A percentile compares a stretch with the other conserved stretches of the same genome.
phyloP scores from a whole-genome alignment of 257 asterid species.

The Salvia splendens region DNA sequence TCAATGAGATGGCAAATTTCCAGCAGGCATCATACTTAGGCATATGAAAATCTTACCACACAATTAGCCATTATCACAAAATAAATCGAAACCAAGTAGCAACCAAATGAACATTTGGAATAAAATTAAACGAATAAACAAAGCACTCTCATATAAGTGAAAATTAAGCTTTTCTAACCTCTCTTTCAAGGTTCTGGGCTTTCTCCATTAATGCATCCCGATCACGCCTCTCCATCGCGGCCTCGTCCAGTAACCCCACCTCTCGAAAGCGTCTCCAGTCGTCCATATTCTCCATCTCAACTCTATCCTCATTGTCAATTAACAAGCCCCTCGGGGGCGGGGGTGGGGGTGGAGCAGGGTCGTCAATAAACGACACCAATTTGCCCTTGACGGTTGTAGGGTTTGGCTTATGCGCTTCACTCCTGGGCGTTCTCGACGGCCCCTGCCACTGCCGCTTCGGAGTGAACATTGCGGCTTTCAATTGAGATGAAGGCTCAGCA shows the following conservation, averaged over 20 bases:
- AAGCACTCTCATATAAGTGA: slow-evolving; percentile 6
- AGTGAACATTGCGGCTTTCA: slow-evolving; percentile 51
- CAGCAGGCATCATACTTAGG: not conserved
- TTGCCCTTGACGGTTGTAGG: slow-evolving; percentile 58
- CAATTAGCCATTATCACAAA: not conserved
- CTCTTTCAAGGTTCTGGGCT: slow-evolving; percentile 60
- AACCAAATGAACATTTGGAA: not conserved
- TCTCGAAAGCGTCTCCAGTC: slow-evolving; percentile 88
- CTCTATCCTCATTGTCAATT: slow-evolving; percentile 49
- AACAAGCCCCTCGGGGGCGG: slow-evolving; percentile 56
- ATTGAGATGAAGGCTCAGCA: slow-evolving; percentile 1
- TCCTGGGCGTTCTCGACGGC: slow-evolving; percentile 47
- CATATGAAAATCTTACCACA: not conserved
- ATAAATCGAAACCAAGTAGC: slow-evolving; percentile 15
- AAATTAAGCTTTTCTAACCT: slow-evolving; percentile 48
- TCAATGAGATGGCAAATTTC: not conserved
- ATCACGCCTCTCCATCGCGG: slow-evolving; percentile 69
- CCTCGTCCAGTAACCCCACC: slow-evolving; percentile 80
- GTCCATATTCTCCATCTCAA: slow-evolving; percentile 58
- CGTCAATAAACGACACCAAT: slow-evolving; percentile 57
- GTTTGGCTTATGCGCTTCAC: slow-evolving; percentile 41
- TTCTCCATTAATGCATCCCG: slow-evolving; percentile 62
- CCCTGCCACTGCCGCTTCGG: slow-evolving; percentile 64
- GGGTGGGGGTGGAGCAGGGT: slow-evolving; percentile 33
- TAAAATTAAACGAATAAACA: slow-evolving; percentile 1